A percentile compares a stretch with the other conserved stretches of the same genome.
Evolutionary conservation across 805 yeast species (phyloP).

Genomic region (Cyberlindnera nakhonratchasimensis): DNA sequence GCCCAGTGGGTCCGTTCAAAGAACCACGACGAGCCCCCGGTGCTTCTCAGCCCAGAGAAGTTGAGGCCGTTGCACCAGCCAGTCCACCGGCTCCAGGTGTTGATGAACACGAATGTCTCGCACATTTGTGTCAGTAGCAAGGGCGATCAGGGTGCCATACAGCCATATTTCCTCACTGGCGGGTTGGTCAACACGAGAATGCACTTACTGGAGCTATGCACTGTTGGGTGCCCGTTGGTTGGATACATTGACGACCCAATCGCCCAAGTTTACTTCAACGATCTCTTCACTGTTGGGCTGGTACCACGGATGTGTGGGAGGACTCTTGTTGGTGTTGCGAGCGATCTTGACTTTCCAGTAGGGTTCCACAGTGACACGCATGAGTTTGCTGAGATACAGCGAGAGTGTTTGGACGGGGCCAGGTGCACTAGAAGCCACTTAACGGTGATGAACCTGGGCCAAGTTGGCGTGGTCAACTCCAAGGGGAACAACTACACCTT

Average conservation of each 20-base stretch:
- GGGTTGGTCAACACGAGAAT: constrained; percentile 13
- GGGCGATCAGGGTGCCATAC: background rate
- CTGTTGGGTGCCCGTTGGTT: background rate
- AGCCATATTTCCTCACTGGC: constrained; percentile 11
- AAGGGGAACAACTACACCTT: constrained; percentile 9
- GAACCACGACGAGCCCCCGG: background rate
- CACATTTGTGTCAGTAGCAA: background rate
- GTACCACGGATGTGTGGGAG: constrained; percentile 1
- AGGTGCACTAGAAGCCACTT: constrained; percentile 4
- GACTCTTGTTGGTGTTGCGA: constrained; percentile 8
- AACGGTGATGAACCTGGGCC: constrained; percentile 11
- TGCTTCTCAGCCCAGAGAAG: background rate
- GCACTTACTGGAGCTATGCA: constrained; percentile 5
- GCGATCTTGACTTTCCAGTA: constrained; percentile 5
- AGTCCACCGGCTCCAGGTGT: background rate
- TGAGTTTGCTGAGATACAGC: background rate
- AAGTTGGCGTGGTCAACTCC: constrained; percentile 10
- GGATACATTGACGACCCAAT: constrained; percentile 10
- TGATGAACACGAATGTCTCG: constrained; percentile 12
- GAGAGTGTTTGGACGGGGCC: constrained; percentile 1
- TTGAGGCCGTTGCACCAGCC: background rate
- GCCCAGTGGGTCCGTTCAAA: constrained; percentile 12
- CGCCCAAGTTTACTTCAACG: constrained; percentile 16
- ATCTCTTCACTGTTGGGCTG: constrained; percentile 11
- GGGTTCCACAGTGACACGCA: background rate